phyloP scores from a whole-genome alignment of 192 early-diverging fungal species.

The Podochytrium sp. region DNA sequence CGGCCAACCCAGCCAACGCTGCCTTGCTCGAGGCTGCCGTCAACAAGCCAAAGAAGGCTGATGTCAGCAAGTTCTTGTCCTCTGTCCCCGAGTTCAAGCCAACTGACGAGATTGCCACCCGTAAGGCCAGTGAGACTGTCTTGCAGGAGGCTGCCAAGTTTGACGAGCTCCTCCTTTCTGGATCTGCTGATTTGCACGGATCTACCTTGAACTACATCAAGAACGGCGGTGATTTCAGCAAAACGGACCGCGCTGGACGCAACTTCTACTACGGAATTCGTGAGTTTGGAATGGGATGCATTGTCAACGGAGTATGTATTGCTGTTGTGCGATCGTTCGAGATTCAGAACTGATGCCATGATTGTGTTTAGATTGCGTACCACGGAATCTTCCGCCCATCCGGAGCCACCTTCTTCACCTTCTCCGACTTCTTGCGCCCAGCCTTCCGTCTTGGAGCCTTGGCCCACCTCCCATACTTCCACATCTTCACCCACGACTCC shows the following conservation, averaged over 20 bases:
- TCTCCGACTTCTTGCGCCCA: conserved; percentile 62
- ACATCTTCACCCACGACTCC: conserved; percentile 99
- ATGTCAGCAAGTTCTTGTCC: conserved; percentile 19
- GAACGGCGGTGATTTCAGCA: conserved; percentile 75
- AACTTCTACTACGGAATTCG: conserved; percentile 66
- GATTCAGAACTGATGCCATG: conserved; percentile 21
- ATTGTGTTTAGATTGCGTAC: conserved; percentile 36
- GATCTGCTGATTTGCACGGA: conserved; percentile 95
- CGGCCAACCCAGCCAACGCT: conserved; percentile 67
- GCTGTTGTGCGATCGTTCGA: conserved; percentile 64
- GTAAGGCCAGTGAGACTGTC: conserved; percentile 86
- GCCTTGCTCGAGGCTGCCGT: conserved; percentile 21
- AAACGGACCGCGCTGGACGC: conserved; percentile 15
- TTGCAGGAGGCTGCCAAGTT: conserved; percentile 78
- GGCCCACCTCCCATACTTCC: conserved; percentile 86
- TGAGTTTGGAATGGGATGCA: conserved; percentile 96
- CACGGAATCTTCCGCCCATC: conserved; percentile 34
- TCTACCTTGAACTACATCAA: conserved; percentile 98
- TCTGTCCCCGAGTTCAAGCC: conserved; percentile 25
- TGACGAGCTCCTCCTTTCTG: conserved; percentile 87
- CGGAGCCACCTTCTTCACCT: conserved; percentile 81
- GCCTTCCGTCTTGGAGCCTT: conserved; percentile 89
- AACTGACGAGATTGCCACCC: conserved; percentile 41
- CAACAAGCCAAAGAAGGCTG: conserved; percentile 29
- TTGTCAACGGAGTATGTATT: conserved; percentile 68